Base-by-base conservation (phyloP, 2,329 filamentous ascomycete species). In the Calonectria multiphialidica region DNA sequence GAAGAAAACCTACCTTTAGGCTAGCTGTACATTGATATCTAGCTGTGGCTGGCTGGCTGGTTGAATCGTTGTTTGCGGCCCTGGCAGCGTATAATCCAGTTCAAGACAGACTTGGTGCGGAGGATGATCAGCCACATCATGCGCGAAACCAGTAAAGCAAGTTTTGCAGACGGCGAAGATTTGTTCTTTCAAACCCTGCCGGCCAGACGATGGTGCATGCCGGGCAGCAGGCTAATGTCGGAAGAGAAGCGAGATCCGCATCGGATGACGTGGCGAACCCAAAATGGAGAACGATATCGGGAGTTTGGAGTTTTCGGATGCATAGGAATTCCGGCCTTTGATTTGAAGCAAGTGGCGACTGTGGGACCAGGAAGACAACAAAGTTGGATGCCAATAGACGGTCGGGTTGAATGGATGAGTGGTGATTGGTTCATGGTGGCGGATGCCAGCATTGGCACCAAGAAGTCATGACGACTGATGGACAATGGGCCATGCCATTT, bases 1-100 rank as follows among this genome's bases (percentile, higher is more conserved):
- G 85, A 98, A 98, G 91, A 98, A 98, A 91, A 95, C 98, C 81
- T 98, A 98, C 81, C 88, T 98, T 67, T 98, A 85, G 91, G 70
- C 21, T 40, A 16, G 23, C 5, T 21, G 16, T 59, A 13, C 23
- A 28, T 55, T 35, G n/a, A 21, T 5, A 45, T 33, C 23, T 12
- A 35, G 25, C 33, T 53, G 6, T 35, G 5, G 28, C n/a, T 23
- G 13, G 23, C 28, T 40, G 30, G 23, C 2, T 18, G 35, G 13
- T 25, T 40, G 6, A 8, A 28, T 21, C 45, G n/a, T 49, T 8
- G 33, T 30, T 25, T 42, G n/a, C 8, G 9, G 7, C 21, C 3
- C 33, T 28, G 5, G 33, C 12, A 8, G 25, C n/a, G 40, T 13
- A 37, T 40, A 13, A 18, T 16, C 37, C 8, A 21, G 35, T 7